phyloP scores from a whole-genome alignment of 257 asterid genomes.

The Solanum bulbocastanum region DNA sequence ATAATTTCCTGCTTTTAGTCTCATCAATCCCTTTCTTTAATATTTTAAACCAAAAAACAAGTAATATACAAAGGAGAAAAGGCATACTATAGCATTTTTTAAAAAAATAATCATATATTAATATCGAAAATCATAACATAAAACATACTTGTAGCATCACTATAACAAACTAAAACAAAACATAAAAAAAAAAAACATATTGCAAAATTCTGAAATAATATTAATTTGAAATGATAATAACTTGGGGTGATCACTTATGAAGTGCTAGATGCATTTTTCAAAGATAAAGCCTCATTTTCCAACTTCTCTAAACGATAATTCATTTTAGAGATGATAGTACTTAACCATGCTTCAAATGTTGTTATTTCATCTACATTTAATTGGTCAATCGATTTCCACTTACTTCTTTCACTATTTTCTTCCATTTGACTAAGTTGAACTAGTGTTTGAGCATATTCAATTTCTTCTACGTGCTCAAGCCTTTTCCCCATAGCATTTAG shows the following conservation, averaged over 20 bases:
- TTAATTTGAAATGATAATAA: background rate
- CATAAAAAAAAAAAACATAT: background rate
- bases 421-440: background rate
- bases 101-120: background rate
- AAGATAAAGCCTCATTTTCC: background rate
- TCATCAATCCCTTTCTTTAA: background rate
- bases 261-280: background rate
- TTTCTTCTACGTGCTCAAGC: background rate
- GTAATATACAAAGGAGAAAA: background rate
- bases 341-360: background rate
- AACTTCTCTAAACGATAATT: background rate
- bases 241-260: background rate
- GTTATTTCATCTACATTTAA: background rate
- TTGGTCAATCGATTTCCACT: background rate
- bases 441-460: background rate
- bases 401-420: background rate
- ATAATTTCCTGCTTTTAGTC: background rate
- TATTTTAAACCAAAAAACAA: background rate
- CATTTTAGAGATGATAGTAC: rapidly evolving
- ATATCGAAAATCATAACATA: background rate
- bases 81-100: background rate
- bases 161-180: background rate
- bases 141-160: background rate
- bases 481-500: background rate
- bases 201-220: background rate